Evolutionary conservation across 352 stramenopile genomes (phyloP), one percentile per base, ranked within the genome.

Genomic region (Phytophthora foliorum): DNA sequence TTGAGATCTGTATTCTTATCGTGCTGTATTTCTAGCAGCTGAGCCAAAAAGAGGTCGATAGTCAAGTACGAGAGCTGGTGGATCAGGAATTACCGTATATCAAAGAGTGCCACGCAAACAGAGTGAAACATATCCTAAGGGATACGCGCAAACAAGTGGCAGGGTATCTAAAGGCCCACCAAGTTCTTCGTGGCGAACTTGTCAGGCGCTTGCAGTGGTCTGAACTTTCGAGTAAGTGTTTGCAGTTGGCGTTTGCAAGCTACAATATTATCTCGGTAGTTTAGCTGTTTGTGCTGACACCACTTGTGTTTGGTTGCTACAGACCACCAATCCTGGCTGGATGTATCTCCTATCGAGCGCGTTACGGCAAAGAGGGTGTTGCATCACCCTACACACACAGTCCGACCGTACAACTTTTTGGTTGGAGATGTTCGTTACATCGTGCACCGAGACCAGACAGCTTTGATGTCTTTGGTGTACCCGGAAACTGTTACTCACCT

Each of bases 401-500:
- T 57, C 4, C 27, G 60, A 22, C 29, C 70, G 21, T 54, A 81
- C 16, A 86, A 86, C 52, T 68, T 46, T 32, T 46, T 89, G 27
- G 78, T 81, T 27, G 81, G 81, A n/a, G 54, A 51, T 11, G 63
- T 89, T 22, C 55, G 62, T 13, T 87, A 86, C 45, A 72, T 77
- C 11, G 57, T 86, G 8, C 61, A 79, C 5, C 39, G 55, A 34
- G 63, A 69, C 0, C 13, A 67, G 4, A 44, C 32, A 16, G n/a
- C 29, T 9, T 48, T 72, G 6, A 61, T 57, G 51, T 70, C 14
- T n/a, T 58, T 71, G 41, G 54, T 80, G 9, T 74, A 74, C 25
- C 82, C 84, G 1, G 84, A 92, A 62, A 91, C 84, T 6, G 71
- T 92, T 14, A 78, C 81, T 9, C 51, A 87, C 17, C 48, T 93